Evolutionary conservation across 441 rosid species (phyloP).

Genomic region (Daphne laureola): DNA sequence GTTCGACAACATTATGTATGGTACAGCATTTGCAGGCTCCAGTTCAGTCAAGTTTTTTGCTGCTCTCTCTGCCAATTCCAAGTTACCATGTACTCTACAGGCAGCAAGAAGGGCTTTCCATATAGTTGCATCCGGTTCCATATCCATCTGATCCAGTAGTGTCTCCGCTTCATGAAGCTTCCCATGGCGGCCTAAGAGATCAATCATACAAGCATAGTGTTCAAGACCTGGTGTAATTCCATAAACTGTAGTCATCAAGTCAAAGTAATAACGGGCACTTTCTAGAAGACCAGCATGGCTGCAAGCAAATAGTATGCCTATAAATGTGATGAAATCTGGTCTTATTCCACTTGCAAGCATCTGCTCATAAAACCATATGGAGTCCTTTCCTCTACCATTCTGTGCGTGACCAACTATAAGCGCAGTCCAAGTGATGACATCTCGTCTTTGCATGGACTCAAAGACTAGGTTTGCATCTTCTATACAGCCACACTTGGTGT

Average conservation of each 20-base stretch:
- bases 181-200: conserved; percentile 75
- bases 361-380: conserved; percentile 41
- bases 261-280: conserved; percentile 45
- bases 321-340: conserved; percentile 72
- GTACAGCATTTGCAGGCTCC: conserved; percentile 66
- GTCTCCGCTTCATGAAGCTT: conserved; percentile 54
- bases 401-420: conserved; percentile 79
- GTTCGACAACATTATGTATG: conserved; percentile 65
- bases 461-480: conserved; percentile 54
- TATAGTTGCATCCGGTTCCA: conserved; percentile 69
- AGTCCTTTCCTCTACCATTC: conserved; percentile 70
- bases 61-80: conserved; percentile 70
- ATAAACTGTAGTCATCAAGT: conserved; percentile 50
- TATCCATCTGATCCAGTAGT: conserved; percentile 53
- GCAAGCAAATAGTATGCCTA: conserved; percentile 87
- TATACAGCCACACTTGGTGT: conserved; percentile 72
- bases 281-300: conserved; percentile 72
- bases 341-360: conserved; percentile 53
- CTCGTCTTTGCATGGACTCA: conserved; percentile 39
- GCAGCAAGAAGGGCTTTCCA: conserved; percentile 78
- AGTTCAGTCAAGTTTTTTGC: conserved; percentile 55
- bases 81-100: conserved; percentile 56
- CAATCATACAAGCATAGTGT: conserved; percentile 88
- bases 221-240: conserved; percentile 70
- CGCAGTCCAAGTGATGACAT: conserved; percentile 82